Evolutionary conservation across 768 basidiomycete genomes (phyloP), one percentile per base, ranked within the genome.

Genomic region (Ramaria sp.): DNA sequence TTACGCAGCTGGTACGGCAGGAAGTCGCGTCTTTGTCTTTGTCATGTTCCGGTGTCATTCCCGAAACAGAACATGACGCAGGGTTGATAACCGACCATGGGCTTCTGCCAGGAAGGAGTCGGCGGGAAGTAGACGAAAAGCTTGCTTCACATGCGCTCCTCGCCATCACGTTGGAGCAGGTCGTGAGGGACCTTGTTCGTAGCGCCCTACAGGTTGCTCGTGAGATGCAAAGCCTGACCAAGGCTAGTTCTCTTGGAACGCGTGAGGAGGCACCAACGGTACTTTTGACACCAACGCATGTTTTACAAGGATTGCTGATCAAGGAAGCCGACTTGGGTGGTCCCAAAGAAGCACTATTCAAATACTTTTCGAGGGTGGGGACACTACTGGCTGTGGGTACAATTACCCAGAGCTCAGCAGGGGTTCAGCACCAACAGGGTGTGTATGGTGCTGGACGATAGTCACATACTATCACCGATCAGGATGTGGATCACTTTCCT

Each of bases 91-190:
- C 46, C 9, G 49, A 9, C 11, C 52, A 51, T n/a, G 59, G 39
- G 13, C 42, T 58, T 49, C n/a, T 62, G 45, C 56, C 63, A 58
- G 55, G 39, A 57, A 38, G 56, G 47, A 42, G 45, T 22, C 34
- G 46, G n/a, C 27, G 37, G 31, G 34, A 53, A 12, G 51, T 62
- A 7, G 71, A 69, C 43, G 63, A 47, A 6, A 50, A 51, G 1
- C 63, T 76, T n/a, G 68, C 70, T 19, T 69, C 74, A 3, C 65
- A 66, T 5, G 75, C 73, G 15, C 34, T 74, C n/a, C 62, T 76
- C 49, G 63, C 75, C 7, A 64, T 68, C 48, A 57, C 64, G 7
- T 61, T 70, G 30, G 68, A 63, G 53, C 65, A 65, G 6, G 61
- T 76, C 24, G 64, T 73, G 20, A 66, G 68, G 39, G 58, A 65